phyloP scores from a whole-genome alignment of 2,329 filamentous ascomycete species.

The Fusarium liriodendri region DNA sequence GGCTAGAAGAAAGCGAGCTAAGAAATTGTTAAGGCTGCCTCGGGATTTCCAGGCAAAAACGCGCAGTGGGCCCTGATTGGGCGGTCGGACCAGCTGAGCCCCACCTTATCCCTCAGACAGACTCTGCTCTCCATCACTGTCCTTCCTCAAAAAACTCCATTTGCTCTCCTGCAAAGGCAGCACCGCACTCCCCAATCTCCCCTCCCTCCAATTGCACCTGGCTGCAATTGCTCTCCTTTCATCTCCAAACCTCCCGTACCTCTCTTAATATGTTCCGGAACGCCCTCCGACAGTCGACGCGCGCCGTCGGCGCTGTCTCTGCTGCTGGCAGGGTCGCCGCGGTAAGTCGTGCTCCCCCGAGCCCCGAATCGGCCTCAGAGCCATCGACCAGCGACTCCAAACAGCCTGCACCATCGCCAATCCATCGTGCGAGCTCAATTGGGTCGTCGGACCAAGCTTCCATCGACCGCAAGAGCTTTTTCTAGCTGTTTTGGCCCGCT shows the following conservation, averaged over 20 bases:
- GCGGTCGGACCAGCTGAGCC: slow-evolving; percentile 45
- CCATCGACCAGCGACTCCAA: slow-evolving; percentile 58
- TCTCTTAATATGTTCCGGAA: slow-evolving; percentile 90
- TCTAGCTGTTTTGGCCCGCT: slow-evolving; percentile 47
- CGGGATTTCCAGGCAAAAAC: slow-evolving; percentile 55
- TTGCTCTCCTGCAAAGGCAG: slow-evolving; percentile 60
- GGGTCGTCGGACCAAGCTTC: slow-evolving; percentile 36
- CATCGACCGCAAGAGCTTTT: slow-evolving; percentile 45
- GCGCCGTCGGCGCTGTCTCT: slow-evolving; percentile 94
- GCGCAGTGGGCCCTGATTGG: slow-evolving; percentile 52
- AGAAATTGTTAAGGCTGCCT: slow-evolving; percentile 53
- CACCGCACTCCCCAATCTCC: slow-evolving; percentile 66
- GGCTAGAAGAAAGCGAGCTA: slow-evolving; percentile 35
- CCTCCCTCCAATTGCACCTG: slow-evolving; percentile 70
- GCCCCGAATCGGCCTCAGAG: slow-evolving; percentile 55
- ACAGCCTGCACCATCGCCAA: slow-evolving; percentile 48
- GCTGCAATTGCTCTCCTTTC: slow-evolving; percentile 72
- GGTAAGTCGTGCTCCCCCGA: slow-evolving; percentile 76
- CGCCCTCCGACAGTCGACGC: slow-evolving; percentile 96
- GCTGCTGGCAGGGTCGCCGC: slow-evolving; percentile 89
- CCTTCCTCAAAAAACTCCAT: slow-evolving; percentile 58
- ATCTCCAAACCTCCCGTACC: slow-evolving; percentile 63
- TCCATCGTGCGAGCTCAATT: slow-evolving; percentile 51
- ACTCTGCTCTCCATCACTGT: slow-evolving; percentile 55
- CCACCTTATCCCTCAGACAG: slow-evolving; percentile 56